phyloP scores from a whole-genome alignment of 345 rosid genomes.

The Tarenaya hassleriana region DNA sequence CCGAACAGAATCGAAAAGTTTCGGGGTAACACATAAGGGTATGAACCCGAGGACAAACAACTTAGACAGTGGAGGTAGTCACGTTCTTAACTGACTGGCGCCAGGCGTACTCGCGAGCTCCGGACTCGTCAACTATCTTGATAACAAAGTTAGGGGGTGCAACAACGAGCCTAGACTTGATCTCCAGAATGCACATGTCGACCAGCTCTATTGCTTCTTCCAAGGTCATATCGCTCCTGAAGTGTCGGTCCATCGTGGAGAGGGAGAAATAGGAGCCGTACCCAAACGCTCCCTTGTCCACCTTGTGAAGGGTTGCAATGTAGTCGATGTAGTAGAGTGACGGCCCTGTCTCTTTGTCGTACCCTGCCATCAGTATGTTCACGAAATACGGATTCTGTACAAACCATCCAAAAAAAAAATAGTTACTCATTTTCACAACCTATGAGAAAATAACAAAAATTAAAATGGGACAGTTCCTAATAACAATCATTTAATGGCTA shows the following conservation, averaged over 20 bases:
- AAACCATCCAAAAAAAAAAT: slow-evolving; percentile 13
- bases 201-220: slow-evolving; percentile 82
- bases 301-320: slow-evolving; percentile 93
- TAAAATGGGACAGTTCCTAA: neutral
- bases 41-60: neutral
- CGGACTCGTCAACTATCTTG: slow-evolving; percentile 91
- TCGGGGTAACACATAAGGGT: too few species aligned
- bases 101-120: slow-evolving; percentile 81
- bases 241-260: slow-evolving; percentile 93
- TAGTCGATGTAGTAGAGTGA: slow-evolving; percentile 93
- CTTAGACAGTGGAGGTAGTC: slow-evolving; percentile 29
- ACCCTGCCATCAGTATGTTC: slow-evolving; percentile 91
- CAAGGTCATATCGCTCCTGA: slow-evolving; percentile 78
- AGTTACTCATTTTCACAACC: neutral
- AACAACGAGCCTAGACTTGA: slow-evolving; percentile 79
- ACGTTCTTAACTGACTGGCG: slow-evolving; percentile 69
- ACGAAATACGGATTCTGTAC: slow-evolving; percentile 77
- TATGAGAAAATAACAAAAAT: too few species aligned
- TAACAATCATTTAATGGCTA: too few species aligned
- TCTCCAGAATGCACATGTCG: slow-evolving; percentile 86
- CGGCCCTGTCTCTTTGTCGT: slow-evolving; percentile 87
- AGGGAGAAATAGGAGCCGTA: slow-evolving; percentile 89
- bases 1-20: too few species aligned
- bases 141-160: slow-evolving; percentile 95
- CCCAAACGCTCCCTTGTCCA: slow-evolving; percentile 93